Evolutionary conservation across 345 rosid species (phyloP).

Genomic region (Hypericum perforatum): DNA sequence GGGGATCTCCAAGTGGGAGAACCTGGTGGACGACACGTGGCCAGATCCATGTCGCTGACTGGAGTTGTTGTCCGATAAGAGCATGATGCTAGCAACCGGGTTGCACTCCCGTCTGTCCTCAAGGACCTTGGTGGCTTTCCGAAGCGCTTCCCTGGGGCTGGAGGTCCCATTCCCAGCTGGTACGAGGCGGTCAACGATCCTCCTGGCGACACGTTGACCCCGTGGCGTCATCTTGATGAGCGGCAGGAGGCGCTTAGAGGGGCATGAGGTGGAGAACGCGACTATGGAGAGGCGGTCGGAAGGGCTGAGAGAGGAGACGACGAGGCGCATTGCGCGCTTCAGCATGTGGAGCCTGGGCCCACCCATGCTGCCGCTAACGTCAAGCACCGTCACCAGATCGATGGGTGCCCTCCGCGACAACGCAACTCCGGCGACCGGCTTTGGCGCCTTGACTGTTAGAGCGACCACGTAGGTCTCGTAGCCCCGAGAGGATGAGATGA

Average conservation of each 20-base stretch:
- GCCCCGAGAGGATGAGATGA: conserved; percentile 17
- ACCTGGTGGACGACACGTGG: conserved; percentile 18
- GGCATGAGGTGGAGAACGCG: conserved; percentile 8
- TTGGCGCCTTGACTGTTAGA: conserved; percentile 21
- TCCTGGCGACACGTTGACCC: conserved; percentile 21
- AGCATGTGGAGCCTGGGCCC: conserved; percentile 24
- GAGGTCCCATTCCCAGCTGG: background rate
- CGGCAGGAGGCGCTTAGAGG: conserved; percentile 16
- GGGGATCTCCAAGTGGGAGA: conserved; percentile 22
- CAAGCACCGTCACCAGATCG: conserved; percentile 25
- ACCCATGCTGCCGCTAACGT: conserved; percentile 20
- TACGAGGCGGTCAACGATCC: conserved; percentile 8
- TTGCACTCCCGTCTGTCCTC: conserved; percentile 6
- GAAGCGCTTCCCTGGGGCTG: conserved; percentile 1
- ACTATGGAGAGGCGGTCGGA: conserved; percentile 26
- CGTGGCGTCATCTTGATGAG: conserved; percentile 21
- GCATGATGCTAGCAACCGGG: conserved; percentile 5
- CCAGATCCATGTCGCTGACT: background rate
- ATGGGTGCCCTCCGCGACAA: conserved; percentile 27
- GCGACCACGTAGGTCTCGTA: conserved; percentile 22
- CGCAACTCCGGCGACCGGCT: conserved; percentile 25
- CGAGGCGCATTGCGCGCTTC: conserved; percentile 26
- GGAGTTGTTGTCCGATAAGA: conserved; percentile 5
- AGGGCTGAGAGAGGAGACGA: conserved; percentile 19
- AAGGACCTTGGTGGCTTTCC: conserved; percentile 5